Percentiles rank a stretch among this genome's conserved stretches.
Evolutionary conservation across 371 early-diverging fungal genomes (phyloP).

Genomic region (Thermomucor indicae-seudaticae): DNA sequence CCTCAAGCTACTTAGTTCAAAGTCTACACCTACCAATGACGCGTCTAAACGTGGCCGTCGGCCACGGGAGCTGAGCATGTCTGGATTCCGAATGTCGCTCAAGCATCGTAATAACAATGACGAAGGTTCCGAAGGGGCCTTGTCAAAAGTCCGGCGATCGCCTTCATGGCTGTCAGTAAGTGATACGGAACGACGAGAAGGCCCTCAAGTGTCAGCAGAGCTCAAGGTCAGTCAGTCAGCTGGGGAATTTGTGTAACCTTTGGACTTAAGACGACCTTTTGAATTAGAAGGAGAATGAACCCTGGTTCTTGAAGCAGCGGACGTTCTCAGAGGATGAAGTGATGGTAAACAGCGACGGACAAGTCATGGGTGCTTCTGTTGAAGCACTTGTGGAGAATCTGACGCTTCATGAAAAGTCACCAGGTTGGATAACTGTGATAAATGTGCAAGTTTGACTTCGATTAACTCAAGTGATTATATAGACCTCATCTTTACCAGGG

Average conservation of each 20-base stretch:
- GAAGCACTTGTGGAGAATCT: constrained; percentile 83
- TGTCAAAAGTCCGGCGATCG: constrained; percentile 5
- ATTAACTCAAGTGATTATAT: constrained; percentile 4
- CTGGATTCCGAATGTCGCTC: constrained; percentile 23
- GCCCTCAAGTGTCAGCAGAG: background rate
- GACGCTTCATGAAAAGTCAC: constrained; percentile 76
- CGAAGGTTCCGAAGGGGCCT: background rate
- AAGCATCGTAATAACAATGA: constrained; percentile 6
- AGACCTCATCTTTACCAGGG: constrained; percentile 74
- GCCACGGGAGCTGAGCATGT: constrained; percentile 29
- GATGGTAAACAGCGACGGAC: constrained; percentile 76
- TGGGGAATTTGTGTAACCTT: background rate
- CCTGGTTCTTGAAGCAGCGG: constrained; percentile 73
- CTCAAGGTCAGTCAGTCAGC: background rate
- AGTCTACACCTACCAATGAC: constrained; percentile 17
- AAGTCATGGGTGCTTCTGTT: constrained; percentile 86
- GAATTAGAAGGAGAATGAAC: constrained; percentile 26
- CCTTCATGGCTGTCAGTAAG: constrained; percentile 20
- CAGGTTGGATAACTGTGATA: constrained; percentile 28
- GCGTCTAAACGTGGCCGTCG: constrained; percentile 14
- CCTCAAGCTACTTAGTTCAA: constrained; percentile 7
- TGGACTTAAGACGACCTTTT: background rate
- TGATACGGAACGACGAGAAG: constrained; percentile 2
- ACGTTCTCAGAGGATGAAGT: constrained; percentile 58
- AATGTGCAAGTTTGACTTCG: background rate